Base-by-base conservation (phyloP, 805 yeast species). In the Debaryomyces hansenii region DNA sequence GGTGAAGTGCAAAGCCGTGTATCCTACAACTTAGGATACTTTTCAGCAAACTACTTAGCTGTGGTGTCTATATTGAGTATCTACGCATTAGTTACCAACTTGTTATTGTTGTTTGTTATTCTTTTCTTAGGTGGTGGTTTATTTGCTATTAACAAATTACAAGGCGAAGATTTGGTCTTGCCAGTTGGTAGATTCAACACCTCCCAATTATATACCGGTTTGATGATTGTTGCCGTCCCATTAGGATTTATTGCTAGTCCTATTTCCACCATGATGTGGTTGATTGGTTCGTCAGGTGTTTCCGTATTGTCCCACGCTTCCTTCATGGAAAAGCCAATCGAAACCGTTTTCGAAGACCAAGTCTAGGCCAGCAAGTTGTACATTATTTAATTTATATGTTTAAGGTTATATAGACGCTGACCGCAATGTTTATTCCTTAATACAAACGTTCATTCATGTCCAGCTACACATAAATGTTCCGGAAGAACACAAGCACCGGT, bases 271-370 rank as follows among this genome's bases (percentile, higher is more conserved):
- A 66, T 94, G 66, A 77, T 94, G 74, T 94, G 98, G 98, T 79
- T 92, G 56, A 78, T 87, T 56, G 94, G 96, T 56, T 87, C 96
- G 12, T 84, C 94, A 34, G 85, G 85, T 21, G 85, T 85, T 40
- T 66, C 86, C 32, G 87, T 92, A 35, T 70, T 90, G 40, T 78
- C 90, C 3, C 99, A 94, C 67, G 99, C 97, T 39, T 75, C 91
- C 3, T 74, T 92, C 52, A 77, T 94, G 80, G 98, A 94, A 63
- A 94, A 92, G 70, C 99, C 99, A 16, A 84, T 91, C 50, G 98
- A 94, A 71, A 84, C 92, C 33, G 91, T 92, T 15, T 94, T 92
- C 62, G 94, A 90, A 62, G 97, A 90, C 63, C 89, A 86, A 54
- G 77, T 72, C 33, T 72, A 60, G 45, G 32, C 14, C 27, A 6